phyloP scores from a whole-genome alignment of 2,329 filamentous ascomycete genomes.

The Beauveria australis region DNA sequence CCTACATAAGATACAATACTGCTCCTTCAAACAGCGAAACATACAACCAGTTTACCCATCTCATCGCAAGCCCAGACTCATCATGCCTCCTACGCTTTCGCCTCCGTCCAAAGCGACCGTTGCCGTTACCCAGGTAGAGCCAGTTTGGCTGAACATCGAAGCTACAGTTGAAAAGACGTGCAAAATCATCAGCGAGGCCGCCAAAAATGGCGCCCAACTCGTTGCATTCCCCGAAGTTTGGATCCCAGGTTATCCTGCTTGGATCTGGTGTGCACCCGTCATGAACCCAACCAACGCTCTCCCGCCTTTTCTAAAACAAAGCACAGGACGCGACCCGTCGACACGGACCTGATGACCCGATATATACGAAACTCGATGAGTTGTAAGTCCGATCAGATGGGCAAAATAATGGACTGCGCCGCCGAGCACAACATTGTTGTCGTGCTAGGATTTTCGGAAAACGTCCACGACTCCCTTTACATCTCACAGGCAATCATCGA shows the following conservation, averaged over 20 bases:
- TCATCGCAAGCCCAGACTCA: too few species aligned
- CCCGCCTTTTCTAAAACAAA: neutral
- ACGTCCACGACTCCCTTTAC: constrained; percentile 43
- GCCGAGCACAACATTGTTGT: constrained; percentile 43
- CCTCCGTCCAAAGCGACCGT: too few species aligned
- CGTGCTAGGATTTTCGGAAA: constrained; percentile 45
- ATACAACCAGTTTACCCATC: too few species aligned
- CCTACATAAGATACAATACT: too few species aligned
- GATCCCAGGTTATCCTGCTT: neutral
- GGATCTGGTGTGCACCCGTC: too few species aligned
- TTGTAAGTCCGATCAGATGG: constrained; percentile 45
- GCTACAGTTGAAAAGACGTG: constrained; percentile 45
- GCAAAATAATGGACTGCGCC: constrained; percentile 40
- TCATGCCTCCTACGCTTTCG: too few species aligned
- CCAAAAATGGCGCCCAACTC: constrained; percentile 41
- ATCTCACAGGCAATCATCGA: constrained; percentile 45
- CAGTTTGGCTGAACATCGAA: constrained; percentile 45
- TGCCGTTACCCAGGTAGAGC: constrained; percentile 41
- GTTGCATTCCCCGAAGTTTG: constrained; percentile 48
- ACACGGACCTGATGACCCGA: too few species aligned
- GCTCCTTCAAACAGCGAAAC: too few species aligned
- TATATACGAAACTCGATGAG: constrained; percentile 37
- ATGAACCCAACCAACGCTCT: too few species aligned
- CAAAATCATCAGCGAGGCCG: constrained; percentile 44
- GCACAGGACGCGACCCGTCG: too few species aligned